Conservation (phyloP, 164 flowering plant species). For the Vitis rupestris region DNA sequence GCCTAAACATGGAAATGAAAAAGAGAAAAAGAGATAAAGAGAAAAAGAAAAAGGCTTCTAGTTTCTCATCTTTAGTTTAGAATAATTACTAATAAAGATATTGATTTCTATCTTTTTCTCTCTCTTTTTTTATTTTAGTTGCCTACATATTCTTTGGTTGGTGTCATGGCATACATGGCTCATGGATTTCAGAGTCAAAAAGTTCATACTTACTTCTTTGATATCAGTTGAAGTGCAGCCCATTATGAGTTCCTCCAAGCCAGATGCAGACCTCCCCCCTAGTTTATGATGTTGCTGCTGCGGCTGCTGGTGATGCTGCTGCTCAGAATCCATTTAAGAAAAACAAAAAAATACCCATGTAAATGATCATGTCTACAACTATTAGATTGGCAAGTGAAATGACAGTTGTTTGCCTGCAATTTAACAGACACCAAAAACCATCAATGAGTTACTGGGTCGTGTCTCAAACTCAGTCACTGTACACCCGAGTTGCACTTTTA, state of each 20-base stretch:
- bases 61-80: slow-evolving; percentile 21
- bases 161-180: slow-evolving; percentile 15
- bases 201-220: slow-evolving; percentile 66
- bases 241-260: slow-evolving; percentile 82
- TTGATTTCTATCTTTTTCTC: slow-evolving; percentile 1
- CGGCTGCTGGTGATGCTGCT: slow-evolving; percentile 47
- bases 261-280: slow-evolving; percentile 68
- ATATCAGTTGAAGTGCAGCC: slow-evolving; percentile 81
- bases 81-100: slow-evolving; percentile 16
- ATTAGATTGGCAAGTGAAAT: neutral
- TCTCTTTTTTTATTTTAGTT: slow-evolving; percentile 5
- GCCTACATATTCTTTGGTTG: neutral
- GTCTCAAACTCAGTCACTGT: neutral
- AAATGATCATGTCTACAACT: slow-evolving; percentile 35
- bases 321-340: slow-evolving; percentile 13
- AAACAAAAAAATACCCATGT: slow-evolving; percentile 7
- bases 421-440: slow-evolving; percentile 12
- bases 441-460: neutral
- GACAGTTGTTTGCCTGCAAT: slow-evolving; percentile 7
- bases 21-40: slow-evolving; percentile 19
- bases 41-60: slow-evolving; percentile 19
- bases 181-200: slow-evolving; percentile 66
- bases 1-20: slow-evolving; percentile 10
- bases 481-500: neutral
- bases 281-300: slow-evolving; percentile 73